These are phyloP conservation scores for Penicillium odoratum DNA, from an alignment of 495 filamentous ascomycete species.

Conservation along the genomic window DNA sequence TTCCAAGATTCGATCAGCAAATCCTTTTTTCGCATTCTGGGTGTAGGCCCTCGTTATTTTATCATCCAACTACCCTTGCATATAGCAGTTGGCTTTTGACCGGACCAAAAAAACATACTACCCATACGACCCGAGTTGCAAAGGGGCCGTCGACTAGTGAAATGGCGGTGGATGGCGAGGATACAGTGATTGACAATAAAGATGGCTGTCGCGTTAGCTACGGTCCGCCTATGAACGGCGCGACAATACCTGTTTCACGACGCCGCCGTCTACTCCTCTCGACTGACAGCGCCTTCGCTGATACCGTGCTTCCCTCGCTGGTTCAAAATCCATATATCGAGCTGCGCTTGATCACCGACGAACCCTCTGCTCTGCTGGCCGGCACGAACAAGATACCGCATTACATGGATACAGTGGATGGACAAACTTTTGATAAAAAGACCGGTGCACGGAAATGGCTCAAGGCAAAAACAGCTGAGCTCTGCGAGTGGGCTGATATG, in stretches of 20 bases:
- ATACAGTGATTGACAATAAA: conserved; percentile 21
- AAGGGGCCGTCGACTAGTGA: conserved; percentile 21
- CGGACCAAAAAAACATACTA: conserved; percentile 4
- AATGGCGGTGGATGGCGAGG: conserved; percentile 37
- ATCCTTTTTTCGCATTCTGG: neutral
- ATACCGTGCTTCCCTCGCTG: conserved; percentile 41
- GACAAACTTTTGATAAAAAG: conserved; percentile 48
- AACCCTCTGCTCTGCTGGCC: conserved; percentile 45
- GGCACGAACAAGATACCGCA: conserved; percentile 47
- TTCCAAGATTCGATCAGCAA: neutral
- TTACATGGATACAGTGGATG: conserved; percentile 50
- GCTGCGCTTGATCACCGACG: conserved; percentile 48
- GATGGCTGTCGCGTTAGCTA: conserved; percentile 13
- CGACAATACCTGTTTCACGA: conserved; percentile 17
- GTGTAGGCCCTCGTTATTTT: neutral
- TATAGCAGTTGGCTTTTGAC: conserved; percentile 30
- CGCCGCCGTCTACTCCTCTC: conserved; percentile 46
- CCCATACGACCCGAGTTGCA: neutral
- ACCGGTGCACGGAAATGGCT: conserved; percentile 48
- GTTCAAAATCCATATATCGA: conserved; percentile 44
- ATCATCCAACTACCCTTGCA: conserved; percentile 10
- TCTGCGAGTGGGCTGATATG: conserved; percentile 86
- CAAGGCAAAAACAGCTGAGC: conserved; percentile 61
- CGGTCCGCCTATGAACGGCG: conserved; percentile 11
- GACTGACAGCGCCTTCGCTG: conserved; percentile 46